A percentile compares a stretch with the other conserved stretches of the same genome.
phyloP scores from a whole-genome alignment of 805 yeast genomes.

The Lipomyces yamadae region DNA sequence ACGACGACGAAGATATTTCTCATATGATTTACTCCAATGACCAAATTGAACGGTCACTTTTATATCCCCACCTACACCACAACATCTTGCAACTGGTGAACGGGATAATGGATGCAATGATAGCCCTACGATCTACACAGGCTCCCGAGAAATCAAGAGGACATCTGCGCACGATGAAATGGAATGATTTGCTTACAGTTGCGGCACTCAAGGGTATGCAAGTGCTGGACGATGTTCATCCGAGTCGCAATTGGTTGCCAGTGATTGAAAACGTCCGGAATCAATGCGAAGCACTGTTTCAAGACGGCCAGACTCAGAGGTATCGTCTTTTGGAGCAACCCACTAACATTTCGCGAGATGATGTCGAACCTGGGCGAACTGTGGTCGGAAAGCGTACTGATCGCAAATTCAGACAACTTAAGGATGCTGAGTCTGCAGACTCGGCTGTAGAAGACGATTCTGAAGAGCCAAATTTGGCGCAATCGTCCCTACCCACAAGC shows the following conservation, averaged over 20 bases:
- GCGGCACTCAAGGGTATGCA: conserved; percentile 26
- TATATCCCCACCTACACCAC: conserved; percentile 26
- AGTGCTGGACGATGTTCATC: conserved; percentile 4
- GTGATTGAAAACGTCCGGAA: conserved; percentile 7
- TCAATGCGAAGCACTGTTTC: conserved; percentile 8
- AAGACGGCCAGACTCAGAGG: neutral
- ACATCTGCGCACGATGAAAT: conserved; percentile 12
- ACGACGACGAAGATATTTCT: conserved; percentile 2
- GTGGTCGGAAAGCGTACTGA: neutral
- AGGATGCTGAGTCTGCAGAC: neutral
- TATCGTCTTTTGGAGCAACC: conserved; percentile 12
- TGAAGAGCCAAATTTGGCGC: neutral
- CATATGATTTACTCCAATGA: conserved; percentile 4
- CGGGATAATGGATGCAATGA: conserved; percentile 13
- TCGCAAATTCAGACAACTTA: neutral
- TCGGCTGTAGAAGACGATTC: neutral
- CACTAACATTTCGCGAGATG: neutral
- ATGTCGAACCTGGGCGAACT: conserved; percentile 6
- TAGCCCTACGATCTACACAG: conserved; percentile 15
- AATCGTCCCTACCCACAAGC: neutral
- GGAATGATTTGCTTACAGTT: conserved; percentile 19
- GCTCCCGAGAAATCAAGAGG: neutral
- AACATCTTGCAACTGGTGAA: conserved; percentile 18
- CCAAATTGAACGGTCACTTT: conserved; percentile 16
- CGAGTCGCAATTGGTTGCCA: conserved; percentile 4